A percentile compares a stretch with the other conserved stretches of the same genome.
phyloP scores from a whole-genome alignment of 1,139 yeast genomes.

The Magnusiomyces magnusii region DNA sequence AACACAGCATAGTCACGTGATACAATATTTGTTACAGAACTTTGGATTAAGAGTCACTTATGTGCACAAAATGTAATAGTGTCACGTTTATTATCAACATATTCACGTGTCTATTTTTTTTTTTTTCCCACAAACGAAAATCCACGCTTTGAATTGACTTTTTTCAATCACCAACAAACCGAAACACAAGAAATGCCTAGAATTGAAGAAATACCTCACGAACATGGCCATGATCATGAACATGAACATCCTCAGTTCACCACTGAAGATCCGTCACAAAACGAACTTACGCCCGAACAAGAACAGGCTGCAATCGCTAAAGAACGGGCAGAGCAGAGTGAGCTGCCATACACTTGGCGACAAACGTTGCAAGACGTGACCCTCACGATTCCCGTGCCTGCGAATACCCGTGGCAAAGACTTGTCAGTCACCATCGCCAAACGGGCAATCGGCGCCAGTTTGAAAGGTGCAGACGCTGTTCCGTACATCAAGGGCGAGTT shows the following conservation, averaged over 20 bases:
- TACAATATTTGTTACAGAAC: no score
- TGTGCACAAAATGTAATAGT: no score
- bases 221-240: background rate
- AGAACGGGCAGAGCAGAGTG: slow-evolving; percentile 16
- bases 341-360: slow-evolving; percentile 33
- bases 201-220: slow-evolving; percentile 10
- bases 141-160: background rate
- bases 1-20: no score
- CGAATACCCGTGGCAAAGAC: slow-evolving; percentile 34
- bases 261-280: slow-evolving; percentile 3
- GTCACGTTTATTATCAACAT: no score
- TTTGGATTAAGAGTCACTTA: no score
- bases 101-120: no score
- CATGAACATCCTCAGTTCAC: slow-evolving; percentile 1
- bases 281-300: slow-evolving; percentile 17
- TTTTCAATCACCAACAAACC: background rate
- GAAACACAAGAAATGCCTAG: slow-evolving; percentile 3
- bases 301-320: slow-evolving; percentile 20
- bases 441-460: slow-evolving; percentile 24
- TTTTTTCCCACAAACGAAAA: background rate
- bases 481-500: slow-evolving; percentile 33
- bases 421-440: slow-evolving; percentile 28
- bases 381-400: slow-evolving; percentile 30
- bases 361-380: slow-evolving; percentile 41
- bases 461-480: slow-evolving; percentile 19